Evolutionary conservation across 495 filamentous ascomycete genomes (phyloP), one percentile per base, ranked within the genome.

Genomic region (Penicillium steckii): DNA sequence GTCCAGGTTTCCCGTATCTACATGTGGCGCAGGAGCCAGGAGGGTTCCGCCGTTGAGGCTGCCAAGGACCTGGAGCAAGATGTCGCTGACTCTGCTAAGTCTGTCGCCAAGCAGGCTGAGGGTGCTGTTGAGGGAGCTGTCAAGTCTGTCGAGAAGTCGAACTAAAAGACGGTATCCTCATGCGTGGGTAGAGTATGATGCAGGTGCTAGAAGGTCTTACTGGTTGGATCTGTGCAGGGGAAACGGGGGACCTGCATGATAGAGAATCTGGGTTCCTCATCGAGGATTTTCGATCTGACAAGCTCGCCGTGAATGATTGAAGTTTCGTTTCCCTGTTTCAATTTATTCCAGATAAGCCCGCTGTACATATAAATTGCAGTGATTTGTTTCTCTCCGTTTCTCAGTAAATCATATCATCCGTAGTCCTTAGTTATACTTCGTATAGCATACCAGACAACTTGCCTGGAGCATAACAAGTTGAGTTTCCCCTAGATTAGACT

Each of bases 1-100:
- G 81, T 88, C 48, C 94, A 98, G 77, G 77, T 91, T 48, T 71
- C 72, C 51, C 85, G 94, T 56, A 96, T 97, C 62, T 55, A 79
- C 56, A 45, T 83, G 64, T 95, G 84, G 67, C 80, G 85, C 57
- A 64, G 71, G 56, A 80, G 74, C 54, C 66, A 84, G 86, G 77
- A 78, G 61, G 69, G 65, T 12, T 75, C 59, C 2, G 49, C 71
- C 25, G 60, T 70, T 47, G 74, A 76, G 44, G 68, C 75, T 45
- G 78, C 67, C 46, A 74, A 81, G 64, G 73, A 77, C 24, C 65
- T 79, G 49, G 78, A 68, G 50, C 57, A 76, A 24, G 73, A 76
- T 37, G 69, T 74, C 2, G 73, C 76, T 61, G 75, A 70, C 4
- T 66, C 64, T 32, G 68, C 60, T 30, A 72, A 76, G 69, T 46